Percentiles rank a stretch among this genome's conserved stretches.
phyloP scores from a whole-genome alignment of 345 rosid species.

The Rhizophora apiculata region DNA sequence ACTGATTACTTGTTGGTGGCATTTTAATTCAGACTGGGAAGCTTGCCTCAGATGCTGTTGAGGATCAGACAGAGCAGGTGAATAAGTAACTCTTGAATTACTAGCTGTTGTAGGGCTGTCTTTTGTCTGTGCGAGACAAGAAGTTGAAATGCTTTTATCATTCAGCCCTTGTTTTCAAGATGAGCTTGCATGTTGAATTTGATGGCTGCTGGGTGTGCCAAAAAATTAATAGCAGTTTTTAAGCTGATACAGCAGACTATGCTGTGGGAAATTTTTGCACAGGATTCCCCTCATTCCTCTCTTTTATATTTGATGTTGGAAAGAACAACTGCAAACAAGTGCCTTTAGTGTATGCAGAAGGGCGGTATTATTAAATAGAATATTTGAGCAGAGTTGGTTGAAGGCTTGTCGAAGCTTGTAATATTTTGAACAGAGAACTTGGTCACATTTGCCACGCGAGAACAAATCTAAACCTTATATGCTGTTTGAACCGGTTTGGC shows the following conservation, averaged over 20 bases:
- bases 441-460: too few species aligned
- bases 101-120: background rate
- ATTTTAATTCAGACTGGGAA: slow-evolving; percentile 60
- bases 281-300: background rate
- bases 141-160: background rate
- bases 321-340: background rate
- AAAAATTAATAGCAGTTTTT: background rate
- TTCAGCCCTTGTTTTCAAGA: background rate
- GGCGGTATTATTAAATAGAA: background rate
- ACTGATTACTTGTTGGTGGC: slow-evolving; percentile 14
- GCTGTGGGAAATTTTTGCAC: too few species aligned
- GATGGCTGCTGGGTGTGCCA: background rate
- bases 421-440: too few species aligned
- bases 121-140: background rate
- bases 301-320: background rate
- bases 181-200: slow-evolving; percentile 2
- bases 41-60: slow-evolving; percentile 60
- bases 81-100: slow-evolving; percentile 11
- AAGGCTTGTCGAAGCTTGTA: background rate
- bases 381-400: background rate
- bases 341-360: background rate
- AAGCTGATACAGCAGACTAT: too few species aligned
- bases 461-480: too few species aligned
- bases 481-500: background rate
- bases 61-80: slow-evolving; percentile 91